A percentile compares a stretch with the other conserved stretches of the same genome.
Conservation (phyloP, 208 protist genomes). For the Acanthamoeba healyi region DNA sequence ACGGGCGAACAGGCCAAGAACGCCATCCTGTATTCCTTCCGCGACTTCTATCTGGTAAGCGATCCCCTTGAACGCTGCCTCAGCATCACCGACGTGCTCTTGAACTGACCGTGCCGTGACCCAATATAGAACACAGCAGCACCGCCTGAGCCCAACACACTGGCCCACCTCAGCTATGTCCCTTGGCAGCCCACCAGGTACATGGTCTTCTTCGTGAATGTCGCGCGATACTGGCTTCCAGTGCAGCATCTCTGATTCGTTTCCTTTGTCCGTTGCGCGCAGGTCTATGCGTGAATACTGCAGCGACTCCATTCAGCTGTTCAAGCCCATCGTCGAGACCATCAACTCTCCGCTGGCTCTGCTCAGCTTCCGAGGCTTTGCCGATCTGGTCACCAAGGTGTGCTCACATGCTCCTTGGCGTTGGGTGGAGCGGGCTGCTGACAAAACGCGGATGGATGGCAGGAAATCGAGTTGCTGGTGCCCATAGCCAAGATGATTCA, state of each 20-base stretch:
- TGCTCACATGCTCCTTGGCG: neutral
- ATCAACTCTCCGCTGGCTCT: constrained; percentile 33
- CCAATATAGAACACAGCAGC: neutral
- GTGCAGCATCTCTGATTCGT: neutral
- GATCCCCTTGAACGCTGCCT: neutral
- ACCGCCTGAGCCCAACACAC: constrained; percentile 21
- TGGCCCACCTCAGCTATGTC: constrained; percentile 33
- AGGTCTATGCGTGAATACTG: constrained; percentile 70
- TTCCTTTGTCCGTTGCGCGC: no score
- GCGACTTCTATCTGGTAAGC: constrained; percentile 43
- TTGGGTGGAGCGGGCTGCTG: neutral
- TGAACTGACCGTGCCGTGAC: neutral
- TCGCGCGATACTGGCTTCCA: neutral
- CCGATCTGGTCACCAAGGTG: constrained; percentile 54
- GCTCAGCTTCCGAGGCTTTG: constrained; percentile 31
- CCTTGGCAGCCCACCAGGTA: constrained; percentile 55
- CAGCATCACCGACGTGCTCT: neutral
- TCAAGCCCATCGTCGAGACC: constrained; percentile 67
- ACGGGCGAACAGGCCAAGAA: constrained; percentile 59
- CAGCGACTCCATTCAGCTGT: constrained; percentile 55
- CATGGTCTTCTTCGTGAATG: no score
- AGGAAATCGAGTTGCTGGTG: constrained; percentile 68
- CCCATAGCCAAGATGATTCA: constrained; percentile 73
- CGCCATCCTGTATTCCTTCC: constrained; percentile 70
- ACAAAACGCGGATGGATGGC: neutral